Evolutionary conservation across 140 eudicot species (phyloP), one percentile per base, ranked within the genome.

Genomic region (Ambrosia hybrid): DNA sequence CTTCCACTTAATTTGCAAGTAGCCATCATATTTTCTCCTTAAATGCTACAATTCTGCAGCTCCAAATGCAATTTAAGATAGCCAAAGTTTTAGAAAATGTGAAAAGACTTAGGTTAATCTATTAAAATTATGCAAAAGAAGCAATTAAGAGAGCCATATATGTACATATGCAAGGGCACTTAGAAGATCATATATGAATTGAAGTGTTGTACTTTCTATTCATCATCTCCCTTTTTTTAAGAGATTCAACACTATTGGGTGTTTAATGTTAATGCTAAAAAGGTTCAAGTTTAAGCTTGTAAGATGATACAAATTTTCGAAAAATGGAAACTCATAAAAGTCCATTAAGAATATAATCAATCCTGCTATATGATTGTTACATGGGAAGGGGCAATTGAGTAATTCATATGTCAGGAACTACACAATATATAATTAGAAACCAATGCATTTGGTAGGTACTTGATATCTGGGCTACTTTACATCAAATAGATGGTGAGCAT

Each of bases 11-110:
- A 83, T 79, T 70, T 80, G 73, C 67, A 87, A 65, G 65, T 87
- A 76, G 74, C 87, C 95, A 45, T 91, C 91, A 73, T 90, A 90
- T 78, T 80, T 90, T 76, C 88, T 87, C 96, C 4, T 51, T 21
- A 69, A 11, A 37, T 4, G n/a, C 59, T 59, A 49, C 52, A 73
- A 34, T 70, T 38, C 37, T 7, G 14, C 34, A 51, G 11, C 33
- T 68, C 9, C 9, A 52, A 52, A 69, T 14, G 15, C 1, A 5
- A 37, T 8, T 70, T n/a, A 53, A 37, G 39, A 34, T 36, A 26
- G 7, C 15, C 21, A 15, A 7, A 26, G 65, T 70, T 70, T 21
- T 21, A 21, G 51, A 69, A 36, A 34, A 51, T 49, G 36, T 4
- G 4, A 34, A 70, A 45, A 45, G 46, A 67, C 26, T 8, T 10